Evolutionary conservation across 176 grass and related monocot species (phyloP).

Genomic region (Aegilops tauschii): DNA sequence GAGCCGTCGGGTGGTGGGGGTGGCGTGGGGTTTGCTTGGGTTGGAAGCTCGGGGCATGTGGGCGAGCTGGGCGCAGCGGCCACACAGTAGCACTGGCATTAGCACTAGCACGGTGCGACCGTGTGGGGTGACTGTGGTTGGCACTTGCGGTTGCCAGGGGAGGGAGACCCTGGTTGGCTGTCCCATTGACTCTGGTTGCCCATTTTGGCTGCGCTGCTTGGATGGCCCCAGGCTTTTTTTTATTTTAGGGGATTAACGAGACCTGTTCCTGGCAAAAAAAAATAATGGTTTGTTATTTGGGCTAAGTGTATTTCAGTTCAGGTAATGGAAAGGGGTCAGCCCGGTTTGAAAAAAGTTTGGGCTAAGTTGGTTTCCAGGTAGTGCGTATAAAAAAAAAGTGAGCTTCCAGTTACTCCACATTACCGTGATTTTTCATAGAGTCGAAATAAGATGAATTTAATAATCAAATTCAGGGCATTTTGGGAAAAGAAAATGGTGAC

Average conservation of each 20-base stretch:
- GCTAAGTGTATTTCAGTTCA: too few species aligned
- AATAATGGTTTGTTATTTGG: too few species aligned
- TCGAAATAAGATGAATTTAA: too few species aligned
- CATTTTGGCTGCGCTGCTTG: neutral
- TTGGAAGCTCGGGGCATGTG: conserved; percentile 36
- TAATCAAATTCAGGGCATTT: neutral
- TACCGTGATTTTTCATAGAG: too few species aligned
- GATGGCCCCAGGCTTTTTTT: neutral
- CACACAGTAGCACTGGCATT: neutral
- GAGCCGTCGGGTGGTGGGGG: neutral
- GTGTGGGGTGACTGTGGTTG: conserved; percentile 15
- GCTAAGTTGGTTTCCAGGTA: too few species aligned
- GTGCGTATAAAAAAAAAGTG: too few species aligned
- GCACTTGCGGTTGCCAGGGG: conserved; percentile 4
- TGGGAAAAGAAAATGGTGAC: neutral
- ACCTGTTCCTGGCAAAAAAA: too few species aligned
- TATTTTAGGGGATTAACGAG: too few species aligned
- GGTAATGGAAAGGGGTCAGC: too few species aligned
- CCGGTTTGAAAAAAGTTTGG: too few species aligned
- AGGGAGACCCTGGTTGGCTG: neutral
- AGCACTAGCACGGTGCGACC: neutral
- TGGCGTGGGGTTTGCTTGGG: conserved; percentile 29
- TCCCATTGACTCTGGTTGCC: conserved; percentile 22
- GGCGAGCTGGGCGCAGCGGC: conserved; percentile 5
- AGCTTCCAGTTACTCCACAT: too few species aligned